Conservation (phyloP, 2,329 filamentous ascomycete genomes). For the Cercospora canescens region DNA sequence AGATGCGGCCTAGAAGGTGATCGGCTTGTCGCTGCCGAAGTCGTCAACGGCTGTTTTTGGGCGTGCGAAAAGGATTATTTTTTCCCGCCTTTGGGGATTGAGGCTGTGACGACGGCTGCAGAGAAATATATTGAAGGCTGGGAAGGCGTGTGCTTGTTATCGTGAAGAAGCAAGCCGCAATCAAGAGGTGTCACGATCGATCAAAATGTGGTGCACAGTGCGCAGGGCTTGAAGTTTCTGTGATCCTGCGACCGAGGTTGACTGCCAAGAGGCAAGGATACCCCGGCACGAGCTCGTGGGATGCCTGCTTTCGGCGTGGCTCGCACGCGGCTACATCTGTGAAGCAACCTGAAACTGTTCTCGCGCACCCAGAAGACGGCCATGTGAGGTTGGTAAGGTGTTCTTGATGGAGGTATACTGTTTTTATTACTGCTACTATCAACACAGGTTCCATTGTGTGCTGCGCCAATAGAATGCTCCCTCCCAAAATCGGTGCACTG, state of each 20-base stretch:
- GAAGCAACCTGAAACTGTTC: neutral
- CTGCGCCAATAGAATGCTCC: neutral
- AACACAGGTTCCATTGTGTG: neutral
- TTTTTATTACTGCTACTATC: neutral
- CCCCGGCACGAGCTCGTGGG: constrained; percentile 1
- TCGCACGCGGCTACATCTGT: neutral
- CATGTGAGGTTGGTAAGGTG: neutral
- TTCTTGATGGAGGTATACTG: neutral
- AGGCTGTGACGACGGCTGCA: neutral
- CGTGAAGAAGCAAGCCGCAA: neutral
- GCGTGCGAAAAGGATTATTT: neutral
- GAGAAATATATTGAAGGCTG: neutral
- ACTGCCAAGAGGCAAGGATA: neutral
- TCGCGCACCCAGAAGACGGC: neutral
- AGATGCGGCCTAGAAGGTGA: constrained; percentile 12
- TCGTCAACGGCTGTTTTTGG: neutral
- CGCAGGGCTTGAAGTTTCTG: neutral
- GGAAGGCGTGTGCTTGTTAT: neutral
- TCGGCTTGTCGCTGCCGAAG: neutral
- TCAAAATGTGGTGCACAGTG: neutral
- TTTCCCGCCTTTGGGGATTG: neutral
- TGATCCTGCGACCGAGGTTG: neutral
- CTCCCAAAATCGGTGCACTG: neutral
- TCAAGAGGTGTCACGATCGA: neutral
- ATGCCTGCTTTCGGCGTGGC: neutral